Evolutionary conservation across 2,329 filamentous ascomycete species (phyloP).

Genomic region (Phialocephala sp.): DNA sequence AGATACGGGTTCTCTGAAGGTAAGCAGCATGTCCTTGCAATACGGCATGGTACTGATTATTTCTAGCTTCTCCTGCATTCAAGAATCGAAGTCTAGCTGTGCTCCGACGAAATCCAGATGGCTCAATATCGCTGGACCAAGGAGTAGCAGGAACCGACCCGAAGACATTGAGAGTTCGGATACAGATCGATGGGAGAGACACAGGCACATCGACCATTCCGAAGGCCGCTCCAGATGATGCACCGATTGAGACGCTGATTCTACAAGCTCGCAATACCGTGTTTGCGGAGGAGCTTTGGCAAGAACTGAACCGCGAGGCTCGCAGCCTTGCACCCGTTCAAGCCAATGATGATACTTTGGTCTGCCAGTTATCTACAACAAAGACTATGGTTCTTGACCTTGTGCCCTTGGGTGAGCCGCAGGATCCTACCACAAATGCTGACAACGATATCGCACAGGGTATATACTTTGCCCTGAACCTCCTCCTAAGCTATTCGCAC

Average conservation of each 20-base stretch:
- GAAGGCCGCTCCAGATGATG: conserved; percentile 59
- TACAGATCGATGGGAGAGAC: conserved; percentile 62
- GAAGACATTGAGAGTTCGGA: conserved; percentile 69
- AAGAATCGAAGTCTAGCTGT: conserved; percentile 79
- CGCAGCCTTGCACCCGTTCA: conserved; percentile 75
- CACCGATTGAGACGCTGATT: conserved; percentile 70
- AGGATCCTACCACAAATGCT: conserved; percentile 39
- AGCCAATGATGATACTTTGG: conserved; percentile 62
- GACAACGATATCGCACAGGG: conserved; percentile 65
- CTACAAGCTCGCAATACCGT: conserved; percentile 78
- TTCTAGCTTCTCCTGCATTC: conserved; percentile 59
- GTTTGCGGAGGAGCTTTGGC: conserved; percentile 86
- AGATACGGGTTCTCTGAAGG: conserved; percentile 85
- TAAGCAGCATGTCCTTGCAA: conserved; percentile 23
- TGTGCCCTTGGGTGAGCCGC: conserved; percentile 60
- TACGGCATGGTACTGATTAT: conserved; percentile 38
- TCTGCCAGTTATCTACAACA: conserved; percentile 57
- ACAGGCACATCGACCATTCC: conserved; percentile 62
- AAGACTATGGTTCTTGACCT: conserved; percentile 72
- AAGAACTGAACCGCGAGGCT: conserved; percentile 85
- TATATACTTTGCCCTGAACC: conserved; percentile 70
- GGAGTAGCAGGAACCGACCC: conserved; percentile 52
- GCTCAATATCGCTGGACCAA: conserved; percentile 75
- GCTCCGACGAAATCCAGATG: conserved; percentile 75
- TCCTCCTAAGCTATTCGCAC: conserved; percentile 81